Evolutionary conservation across 768 basidiomycete species (phyloP).

Genomic region (Lactifluus hygrophoroides): DNA sequence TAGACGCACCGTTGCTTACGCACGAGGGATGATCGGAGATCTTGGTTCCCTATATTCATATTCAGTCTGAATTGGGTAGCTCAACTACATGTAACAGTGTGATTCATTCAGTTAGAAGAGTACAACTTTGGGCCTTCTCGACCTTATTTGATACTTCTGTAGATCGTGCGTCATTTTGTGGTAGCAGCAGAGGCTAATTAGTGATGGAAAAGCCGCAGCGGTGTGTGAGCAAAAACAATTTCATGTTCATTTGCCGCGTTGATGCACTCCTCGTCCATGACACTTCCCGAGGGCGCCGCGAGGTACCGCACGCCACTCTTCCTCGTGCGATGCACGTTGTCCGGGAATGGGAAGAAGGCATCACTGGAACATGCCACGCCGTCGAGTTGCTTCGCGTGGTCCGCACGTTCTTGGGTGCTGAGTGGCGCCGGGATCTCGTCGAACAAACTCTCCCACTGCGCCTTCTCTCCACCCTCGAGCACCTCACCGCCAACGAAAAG

Average conservation of each 20-base stretch:
- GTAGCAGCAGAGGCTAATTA: conserved; percentile 31
- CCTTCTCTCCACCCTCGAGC: conserved; percentile 81
- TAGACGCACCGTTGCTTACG: not conserved
- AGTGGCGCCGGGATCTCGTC: conserved; percentile 61
- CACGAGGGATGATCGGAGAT: not conserved
- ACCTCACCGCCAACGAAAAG: conserved; percentile 87
- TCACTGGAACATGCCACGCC: conserved; percentile 92
- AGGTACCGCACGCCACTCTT: conserved; percentile 91
- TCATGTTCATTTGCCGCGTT: conserved; percentile 91
- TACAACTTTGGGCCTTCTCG: not conserved
- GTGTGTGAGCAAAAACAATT: conserved; percentile 88
- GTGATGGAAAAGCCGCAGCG: conserved; percentile 85
- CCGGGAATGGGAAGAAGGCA: conserved; percentile 99
- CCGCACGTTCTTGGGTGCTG: conserved; percentile 57
- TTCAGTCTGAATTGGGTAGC: not conserved
- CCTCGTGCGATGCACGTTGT: conserved; percentile 90
- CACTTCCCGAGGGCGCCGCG: conserved; percentile 86
- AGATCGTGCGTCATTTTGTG: not conserved
- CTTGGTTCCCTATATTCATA: no score
- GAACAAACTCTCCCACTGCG: conserved; percentile 87
- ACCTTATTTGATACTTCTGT: not conserved
- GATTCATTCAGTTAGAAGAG: not conserved
- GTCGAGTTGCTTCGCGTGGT: conserved; percentile 66
- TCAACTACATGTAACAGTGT: not conserved
- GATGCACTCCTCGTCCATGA: conserved; percentile 96